Evolutionary conservation across 148 eudicot genomes (phyloP).

Genomic region (Vaccinium macrocarpon): DNA sequence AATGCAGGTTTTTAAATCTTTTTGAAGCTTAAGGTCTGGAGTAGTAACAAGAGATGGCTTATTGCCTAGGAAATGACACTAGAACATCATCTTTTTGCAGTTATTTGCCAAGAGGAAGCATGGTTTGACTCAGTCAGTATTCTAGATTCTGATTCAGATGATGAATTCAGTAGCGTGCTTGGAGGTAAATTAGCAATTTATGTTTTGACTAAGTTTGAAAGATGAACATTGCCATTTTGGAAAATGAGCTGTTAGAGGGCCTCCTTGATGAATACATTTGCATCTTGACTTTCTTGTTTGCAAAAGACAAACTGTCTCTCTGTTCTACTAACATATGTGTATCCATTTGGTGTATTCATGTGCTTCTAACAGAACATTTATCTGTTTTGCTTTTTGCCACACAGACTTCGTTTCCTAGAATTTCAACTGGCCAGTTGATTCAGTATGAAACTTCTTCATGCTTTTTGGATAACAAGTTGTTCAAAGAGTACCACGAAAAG

Average conservation of each 20-base stretch:
- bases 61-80: slow-evolving; percentile 10
- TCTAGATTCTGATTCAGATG: slow-evolving; percentile 69
- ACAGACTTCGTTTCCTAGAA: slow-evolving; percentile 40
- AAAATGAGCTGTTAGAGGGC: background rate
- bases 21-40: background rate
- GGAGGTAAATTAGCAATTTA: slow-evolving; percentile 41
- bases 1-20: background rate
- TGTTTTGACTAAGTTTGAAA: background rate
- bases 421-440: slow-evolving; percentile 40
- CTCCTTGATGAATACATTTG: background rate
- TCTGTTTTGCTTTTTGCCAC: background rate
- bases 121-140: slow-evolving; percentile 59
- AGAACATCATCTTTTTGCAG: slow-evolving; percentile 24
- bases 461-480: slow-evolving; percentile 41
- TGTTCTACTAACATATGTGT: background rate
- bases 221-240: background rate
- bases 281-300: background rate
- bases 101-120: slow-evolving; percentile 48
- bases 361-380: background rate
- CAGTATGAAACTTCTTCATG: slow-evolving; percentile 57
- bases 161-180: slow-evolving; percentile 54
- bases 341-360: background rate
- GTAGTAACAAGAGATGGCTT: background rate
- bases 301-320: background rate
- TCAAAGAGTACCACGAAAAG: slow-evolving; percentile 53